Evolutionary conservation across 2,329 filamentous ascomycete genomes (phyloP).

Genomic region (Neonectria sp.): DNA sequence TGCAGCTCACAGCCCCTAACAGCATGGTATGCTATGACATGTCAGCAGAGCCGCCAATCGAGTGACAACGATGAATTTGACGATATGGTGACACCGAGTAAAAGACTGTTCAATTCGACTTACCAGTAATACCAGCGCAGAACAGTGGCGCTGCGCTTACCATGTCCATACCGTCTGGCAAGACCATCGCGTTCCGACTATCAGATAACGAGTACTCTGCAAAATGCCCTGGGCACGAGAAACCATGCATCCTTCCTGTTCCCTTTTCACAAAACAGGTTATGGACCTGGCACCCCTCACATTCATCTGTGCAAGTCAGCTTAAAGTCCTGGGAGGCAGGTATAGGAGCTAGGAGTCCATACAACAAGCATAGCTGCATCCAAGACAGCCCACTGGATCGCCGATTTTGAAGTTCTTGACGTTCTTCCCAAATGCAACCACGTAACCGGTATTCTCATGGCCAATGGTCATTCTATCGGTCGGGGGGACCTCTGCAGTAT

Average conservation of each 20-base stretch:
- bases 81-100: no score
- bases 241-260: constrained; percentile 42
- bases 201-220: constrained; percentile 42
- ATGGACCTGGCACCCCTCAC: constrained; percentile 18
- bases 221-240: constrained; percentile 41
- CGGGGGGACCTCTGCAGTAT: constrained; percentile 37
- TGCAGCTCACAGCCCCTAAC: constrained; percentile 31
- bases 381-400: constrained; percentile 17
- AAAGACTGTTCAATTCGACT: not conserved
- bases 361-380: constrained; percentile 23
- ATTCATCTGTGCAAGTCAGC: not conserved
- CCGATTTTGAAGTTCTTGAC: constrained; percentile 16
- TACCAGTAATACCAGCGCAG: constrained; percentile 40
- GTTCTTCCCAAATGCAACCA: constrained; percentile 70
- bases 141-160: constrained; percentile 43
- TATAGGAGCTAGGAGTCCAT: not conserved
- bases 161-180: constrained; percentile 39
- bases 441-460: constrained; percentile 76
- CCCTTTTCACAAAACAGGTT: constrained; percentile 39
- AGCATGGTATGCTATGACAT: constrained; percentile 27
- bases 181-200: constrained; percentile 43
- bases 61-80: no score
- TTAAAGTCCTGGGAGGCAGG: no score
- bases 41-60: not conserved
- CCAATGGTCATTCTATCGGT: constrained; percentile 53